Percentiles rank a stretch among this genome's conserved stretches.
These are phyloP conservation scores for Leccinum imitatum DNA, from an alignment of 768 basidiomycete species.

Conservation along the genomic window DNA sequence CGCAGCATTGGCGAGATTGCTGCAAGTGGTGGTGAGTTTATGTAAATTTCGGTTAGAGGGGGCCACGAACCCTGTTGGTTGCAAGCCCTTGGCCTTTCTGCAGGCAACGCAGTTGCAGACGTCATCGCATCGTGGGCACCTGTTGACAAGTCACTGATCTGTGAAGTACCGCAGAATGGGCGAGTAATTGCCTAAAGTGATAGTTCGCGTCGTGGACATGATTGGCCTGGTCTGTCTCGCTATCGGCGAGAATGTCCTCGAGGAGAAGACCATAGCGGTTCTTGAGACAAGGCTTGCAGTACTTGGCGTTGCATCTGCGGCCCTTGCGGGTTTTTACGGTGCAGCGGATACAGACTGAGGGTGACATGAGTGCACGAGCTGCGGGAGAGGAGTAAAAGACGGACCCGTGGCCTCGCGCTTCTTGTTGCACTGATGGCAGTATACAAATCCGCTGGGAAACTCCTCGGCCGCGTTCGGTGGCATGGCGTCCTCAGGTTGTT, in stretches of 20 bases:
- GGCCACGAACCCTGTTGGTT: constrained; percentile 53
- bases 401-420: constrained; percentile 55
- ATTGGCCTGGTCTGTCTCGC: constrained; percentile 21
- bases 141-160: constrained; percentile 30
- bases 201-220: too few species aligned
- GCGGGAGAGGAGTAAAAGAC: constrained; percentile 15
- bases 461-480: constrained; percentile 25
- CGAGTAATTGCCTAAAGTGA: constrained; percentile 49
- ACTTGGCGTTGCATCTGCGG: constrained; percentile 54
- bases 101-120: constrained; percentile 68
- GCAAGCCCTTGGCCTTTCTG: constrained; percentile 60
- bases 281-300: constrained; percentile 64
- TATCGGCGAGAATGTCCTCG: constrained; percentile 44
- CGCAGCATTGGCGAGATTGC: constrained; percentile 39
- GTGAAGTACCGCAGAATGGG: constrained; percentile 5
- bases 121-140: constrained; percentile 69
- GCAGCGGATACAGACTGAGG: constrained; percentile 38
- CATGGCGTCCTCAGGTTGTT: constrained; percentile 30
- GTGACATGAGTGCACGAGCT: constrained; percentile 8
- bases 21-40: constrained; percentile 20
- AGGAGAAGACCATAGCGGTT: constrained; percentile 55
- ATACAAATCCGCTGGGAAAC: constrained; percentile 42
- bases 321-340: constrained; percentile 34
- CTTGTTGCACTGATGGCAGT: constrained; percentile 73
- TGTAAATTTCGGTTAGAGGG: neutral